Evolutionary conservation across 2,329 filamentous ascomycete species (phyloP), one percentile per base, ranked within the genome.

Genomic region (Epichloe sibirici): DNA sequence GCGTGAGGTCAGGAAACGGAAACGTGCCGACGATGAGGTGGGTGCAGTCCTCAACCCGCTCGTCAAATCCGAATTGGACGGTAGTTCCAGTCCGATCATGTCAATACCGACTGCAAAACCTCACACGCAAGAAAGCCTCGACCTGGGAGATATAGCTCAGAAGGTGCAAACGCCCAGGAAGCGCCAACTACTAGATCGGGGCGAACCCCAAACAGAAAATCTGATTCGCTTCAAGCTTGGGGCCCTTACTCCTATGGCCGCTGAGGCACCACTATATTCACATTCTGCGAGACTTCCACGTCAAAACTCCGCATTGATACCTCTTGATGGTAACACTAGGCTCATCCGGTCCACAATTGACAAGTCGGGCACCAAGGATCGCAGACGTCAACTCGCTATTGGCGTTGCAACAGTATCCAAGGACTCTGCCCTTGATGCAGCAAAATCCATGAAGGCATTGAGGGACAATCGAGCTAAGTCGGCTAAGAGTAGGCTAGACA

Each of bases 101-200:
- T 51, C 59, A 2, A 46, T 54, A 3, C 57, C 57, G 2, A 55
- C 59, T 7, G 54, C 52, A 45, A 55, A 55, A 7, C 54, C 73
- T 54, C 59, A 66, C 21, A 68, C 72, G 0, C 70, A 77, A 42
- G 80, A 82, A 49, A 85, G 79, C 51, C 71, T 85, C 49, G 82
- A 86, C 60, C 69, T 85, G 1, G 69, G 64, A 13, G 63, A 68
- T 15, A 64, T 66, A 40, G 62, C 56, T 8, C 62, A 65, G 35
- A 61, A 51, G 40, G 58, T 69, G n/a, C 57, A 59, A 25, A 71
- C 68, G 0, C 69, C 69, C 2, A 62, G 68, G 45, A 70, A 71
- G 52, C 65, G 62, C 9, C 66, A 62, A 21, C 56, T 60, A 5
- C 35, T 60, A 12, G 61, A 64, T 38, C 54, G 57, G 23, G 49